Conservation (phyloP, 345 rosid genomes). For the Melaleuca quinquenervia region DNA sequence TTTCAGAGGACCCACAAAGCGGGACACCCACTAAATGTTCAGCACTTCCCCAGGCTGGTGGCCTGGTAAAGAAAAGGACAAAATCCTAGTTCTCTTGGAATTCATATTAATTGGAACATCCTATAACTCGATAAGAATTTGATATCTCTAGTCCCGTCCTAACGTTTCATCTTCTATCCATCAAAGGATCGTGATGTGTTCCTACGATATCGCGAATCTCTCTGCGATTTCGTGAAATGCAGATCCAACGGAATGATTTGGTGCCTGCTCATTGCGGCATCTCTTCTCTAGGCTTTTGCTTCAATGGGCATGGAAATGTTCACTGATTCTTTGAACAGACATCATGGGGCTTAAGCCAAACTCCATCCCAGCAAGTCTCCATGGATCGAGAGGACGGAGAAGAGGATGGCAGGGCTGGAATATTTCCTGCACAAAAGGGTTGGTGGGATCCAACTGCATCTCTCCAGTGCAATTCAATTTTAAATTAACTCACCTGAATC, state of each 20-base stretch:
- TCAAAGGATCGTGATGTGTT: neutral
- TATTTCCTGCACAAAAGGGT: neutral
- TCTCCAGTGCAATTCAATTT: neutral
- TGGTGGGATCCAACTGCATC: neutral
- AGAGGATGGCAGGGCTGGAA: neutral
- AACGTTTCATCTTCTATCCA: neutral
- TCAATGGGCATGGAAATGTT: neutral
- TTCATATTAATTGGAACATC: neutral
- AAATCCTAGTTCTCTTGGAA: neutral
- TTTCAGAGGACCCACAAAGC: neutral
- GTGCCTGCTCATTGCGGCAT: no score
- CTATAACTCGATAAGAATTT: neutral
- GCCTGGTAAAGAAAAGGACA: neutral
- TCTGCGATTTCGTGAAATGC: accelerated
- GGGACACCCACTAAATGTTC: neutral
- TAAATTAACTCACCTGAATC: neutral
- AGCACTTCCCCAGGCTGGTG: neutral
- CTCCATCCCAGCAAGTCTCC: neutral
- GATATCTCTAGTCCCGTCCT: neutral
- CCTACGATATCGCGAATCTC: no score
- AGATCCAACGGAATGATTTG: no score
- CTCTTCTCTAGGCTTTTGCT: neutral
- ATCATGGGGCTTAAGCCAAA: neutral
- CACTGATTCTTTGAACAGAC: neutral
- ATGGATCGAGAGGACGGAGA: neutral